A percentile compares a stretch with the other conserved stretches of the same genome.
Evolutionary conservation across 1,284 basidiomycete species (phyloP).

Genomic region (Naganishia albida): DNA sequence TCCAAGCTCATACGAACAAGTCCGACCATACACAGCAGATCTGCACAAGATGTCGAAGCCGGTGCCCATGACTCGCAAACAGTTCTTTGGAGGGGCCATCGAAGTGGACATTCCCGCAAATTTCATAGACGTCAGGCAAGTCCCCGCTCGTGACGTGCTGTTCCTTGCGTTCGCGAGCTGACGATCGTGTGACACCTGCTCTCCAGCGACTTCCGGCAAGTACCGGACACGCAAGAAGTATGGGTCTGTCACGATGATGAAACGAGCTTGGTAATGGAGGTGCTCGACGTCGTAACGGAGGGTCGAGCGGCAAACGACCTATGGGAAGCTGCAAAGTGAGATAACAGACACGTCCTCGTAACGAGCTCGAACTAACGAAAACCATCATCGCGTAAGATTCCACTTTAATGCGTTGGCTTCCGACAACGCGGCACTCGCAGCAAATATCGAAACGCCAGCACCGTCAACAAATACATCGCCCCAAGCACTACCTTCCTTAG

Average conservation of each 20-base stretch:
- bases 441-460: conserved; percentile 54
- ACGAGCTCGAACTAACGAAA: background rate
- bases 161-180: conserved; percentile 1
- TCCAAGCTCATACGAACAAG: background rate
- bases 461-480: conserved; percentile 36
- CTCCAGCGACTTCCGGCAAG: conserved; percentile 77
- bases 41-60: background rate
- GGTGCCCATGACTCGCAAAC: conserved; percentile 30
- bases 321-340: conserved; percentile 69
- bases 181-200: conserved; percentile 7
- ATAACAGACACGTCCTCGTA: conserved; percentile 4
- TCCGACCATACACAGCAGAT: too few species aligned
- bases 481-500: conserved; percentile 30
- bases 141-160: background rate
- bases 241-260: conserved; percentile 71
- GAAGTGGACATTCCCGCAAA: conserved; percentile 61
- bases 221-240: conserved; percentile 97
- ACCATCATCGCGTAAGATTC: conserved; percentile 60
- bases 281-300: conserved; percentile 70
- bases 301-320: conserved; percentile 54
- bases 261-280: conserved; percentile 81
- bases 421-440: conserved; percentile 75
- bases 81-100: conserved; percentile 72
- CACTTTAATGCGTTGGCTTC: conserved; percentile 90
- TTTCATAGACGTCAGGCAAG: conserved; percentile 85